These are phyloP conservation scores for Eucalyptus curtisii DNA, from an alignment of 345 rosid genomes.

Conservation along the genomic window DNA sequence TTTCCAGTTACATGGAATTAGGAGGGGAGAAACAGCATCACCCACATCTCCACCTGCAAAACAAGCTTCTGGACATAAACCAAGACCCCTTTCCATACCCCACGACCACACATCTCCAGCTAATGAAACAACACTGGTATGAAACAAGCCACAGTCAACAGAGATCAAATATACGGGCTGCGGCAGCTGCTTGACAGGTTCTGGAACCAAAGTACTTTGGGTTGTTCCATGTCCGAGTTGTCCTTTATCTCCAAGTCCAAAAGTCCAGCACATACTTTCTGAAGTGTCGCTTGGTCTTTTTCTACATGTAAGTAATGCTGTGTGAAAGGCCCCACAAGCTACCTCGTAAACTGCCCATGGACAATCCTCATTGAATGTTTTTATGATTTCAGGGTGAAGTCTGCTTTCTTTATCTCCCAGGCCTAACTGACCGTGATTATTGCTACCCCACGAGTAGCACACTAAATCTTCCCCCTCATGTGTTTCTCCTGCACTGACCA, in stretches of 20 bases:
- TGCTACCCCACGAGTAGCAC: conserved; percentile 81
- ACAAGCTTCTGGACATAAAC: conserved; percentile 76
- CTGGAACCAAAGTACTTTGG: conserved; percentile 47
- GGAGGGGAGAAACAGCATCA: conserved; percentile 58
- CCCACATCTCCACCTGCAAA: conserved; percentile 50
- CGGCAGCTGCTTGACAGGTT: conserved; percentile 55
- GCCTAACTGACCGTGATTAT: conserved; percentile 75
- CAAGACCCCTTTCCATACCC: conserved; percentile 94
- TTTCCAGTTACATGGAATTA: conserved; percentile 12
- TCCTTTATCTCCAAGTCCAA: conserved; percentile 82
- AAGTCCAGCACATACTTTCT: conserved; percentile 72
- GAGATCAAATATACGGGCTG: conserved; percentile 36
- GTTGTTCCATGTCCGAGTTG: conserved; percentile 86
- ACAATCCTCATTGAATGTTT: conserved; percentile 36
- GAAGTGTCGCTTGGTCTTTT: conserved; percentile 33
- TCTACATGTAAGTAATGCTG: conserved; percentile 57
- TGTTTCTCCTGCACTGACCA: conserved; percentile 44
- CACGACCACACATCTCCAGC: conserved; percentile 86
- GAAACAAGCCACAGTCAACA: conserved; percentile 86
- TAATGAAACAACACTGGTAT: conserved; percentile 77
- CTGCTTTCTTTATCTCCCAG: conserved; percentile 59
- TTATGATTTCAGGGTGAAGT: conserved; percentile 41
- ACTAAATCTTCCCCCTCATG: conserved; percentile 29
- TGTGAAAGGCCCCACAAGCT: conserved; percentile 85
- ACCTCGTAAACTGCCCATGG: conserved; percentile 51